phyloP scores from a whole-genome alignment of 768 basidiomycete genomes.

The Trametes gibbosa region DNA sequence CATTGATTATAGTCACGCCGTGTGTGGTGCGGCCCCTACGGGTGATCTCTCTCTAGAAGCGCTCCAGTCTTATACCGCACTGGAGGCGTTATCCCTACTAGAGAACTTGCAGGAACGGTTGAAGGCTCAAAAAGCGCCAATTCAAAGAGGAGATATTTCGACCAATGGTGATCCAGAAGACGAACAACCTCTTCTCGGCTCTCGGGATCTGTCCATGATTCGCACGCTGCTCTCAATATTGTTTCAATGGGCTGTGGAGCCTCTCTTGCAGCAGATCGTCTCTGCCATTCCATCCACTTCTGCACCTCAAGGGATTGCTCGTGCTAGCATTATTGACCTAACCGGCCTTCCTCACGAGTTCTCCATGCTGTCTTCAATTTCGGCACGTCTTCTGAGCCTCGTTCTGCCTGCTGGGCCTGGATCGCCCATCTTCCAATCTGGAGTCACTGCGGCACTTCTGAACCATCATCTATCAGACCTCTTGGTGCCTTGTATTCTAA shows the following conservation, averaged over 20 bases:
- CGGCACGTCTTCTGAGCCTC: slow-evolving; percentile 43
- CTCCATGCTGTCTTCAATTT: slow-evolving; percentile 40
- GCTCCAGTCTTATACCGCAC: slow-evolving; percentile 52
- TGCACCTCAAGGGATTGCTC: slow-evolving; percentile 38
- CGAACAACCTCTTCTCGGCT: slow-evolving; percentile 47
- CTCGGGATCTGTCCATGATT: slow-evolving; percentile 61
- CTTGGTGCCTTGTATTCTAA: slow-evolving; percentile 53
- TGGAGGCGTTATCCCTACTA: slow-evolving; percentile 50
- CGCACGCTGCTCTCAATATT: slow-evolving; percentile 63
- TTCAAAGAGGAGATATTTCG: too few relatives aligned
- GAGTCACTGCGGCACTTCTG: slow-evolving; percentile 57
- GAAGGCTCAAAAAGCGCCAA: slow-evolving; percentile 10
- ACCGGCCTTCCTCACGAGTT: slow-evolving; percentile 44
- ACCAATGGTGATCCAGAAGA: not conserved
- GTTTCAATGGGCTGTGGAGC: slow-evolving; percentile 71
- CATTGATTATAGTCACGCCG: slow-evolving; percentile 12
- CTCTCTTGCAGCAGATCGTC: slow-evolving; percentile 44
- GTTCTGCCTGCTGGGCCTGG: slow-evolving; percentile 53
- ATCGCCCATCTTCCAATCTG: slow-evolving; percentile 51
- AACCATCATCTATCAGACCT: slow-evolving; percentile 58
- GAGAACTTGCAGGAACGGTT: slow-evolving; percentile 47
- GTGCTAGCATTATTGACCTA: slow-evolving; percentile 44
- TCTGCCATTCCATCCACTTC: slow-evolving; percentile 24
- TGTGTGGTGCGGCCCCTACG: not conserved
- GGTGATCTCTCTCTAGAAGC: slow-evolving; percentile 34